phyloP scores from a whole-genome alignment of 805 yeast species.

The Candida ulmi region DNA sequence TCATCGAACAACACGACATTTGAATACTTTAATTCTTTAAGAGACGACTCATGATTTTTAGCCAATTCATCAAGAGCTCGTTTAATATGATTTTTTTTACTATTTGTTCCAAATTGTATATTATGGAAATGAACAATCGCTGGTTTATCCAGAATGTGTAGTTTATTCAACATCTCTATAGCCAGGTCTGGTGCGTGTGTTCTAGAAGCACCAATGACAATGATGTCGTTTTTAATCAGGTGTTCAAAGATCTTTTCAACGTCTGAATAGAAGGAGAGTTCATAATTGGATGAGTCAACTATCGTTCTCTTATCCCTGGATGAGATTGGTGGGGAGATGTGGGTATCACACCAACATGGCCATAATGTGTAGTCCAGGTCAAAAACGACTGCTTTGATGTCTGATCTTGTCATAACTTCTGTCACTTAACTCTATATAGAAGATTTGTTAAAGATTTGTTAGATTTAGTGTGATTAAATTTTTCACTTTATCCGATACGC shows the following conservation, averaged over 20 bases:
- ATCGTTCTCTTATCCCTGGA: background rate
- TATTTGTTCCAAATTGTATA: slow-evolving; percentile 65
- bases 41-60: slow-evolving; percentile 30
- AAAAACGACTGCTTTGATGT: slow-evolving; percentile 54
- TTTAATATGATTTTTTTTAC: slow-evolving; percentile 47
- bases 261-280: slow-evolving; percentile 57
- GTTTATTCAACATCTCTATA: slow-evolving; percentile 45
- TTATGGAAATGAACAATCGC: slow-evolving; percentile 48
- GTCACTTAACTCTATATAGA: too few relatives aligned
- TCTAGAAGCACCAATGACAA: slow-evolving; percentile 68
- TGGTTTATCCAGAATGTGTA: slow-evolving; percentile 49
- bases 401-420: too few relatives aligned
- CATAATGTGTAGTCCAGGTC: slow-evolving; percentile 75
- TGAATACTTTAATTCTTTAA: slow-evolving; percentile 40
- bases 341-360: slow-evolving; percentile 34
- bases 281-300: slow-evolving; percentile 36
- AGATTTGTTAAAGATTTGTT: background rate
- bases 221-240: slow-evolving; percentile 40
- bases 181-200: slow-evolving; percentile 82
- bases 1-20: slow-evolving; percentile 61
- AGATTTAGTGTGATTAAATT: too few relatives aligned
- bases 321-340: background rate
- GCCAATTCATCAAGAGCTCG: slow-evolving; percentile 50
- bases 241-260: slow-evolving; percentile 58
- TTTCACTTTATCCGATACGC: too few relatives aligned